Evolutionary conservation across 345 rosid species (phyloP).

Genomic region (Eucalyptus regnans): DNA sequence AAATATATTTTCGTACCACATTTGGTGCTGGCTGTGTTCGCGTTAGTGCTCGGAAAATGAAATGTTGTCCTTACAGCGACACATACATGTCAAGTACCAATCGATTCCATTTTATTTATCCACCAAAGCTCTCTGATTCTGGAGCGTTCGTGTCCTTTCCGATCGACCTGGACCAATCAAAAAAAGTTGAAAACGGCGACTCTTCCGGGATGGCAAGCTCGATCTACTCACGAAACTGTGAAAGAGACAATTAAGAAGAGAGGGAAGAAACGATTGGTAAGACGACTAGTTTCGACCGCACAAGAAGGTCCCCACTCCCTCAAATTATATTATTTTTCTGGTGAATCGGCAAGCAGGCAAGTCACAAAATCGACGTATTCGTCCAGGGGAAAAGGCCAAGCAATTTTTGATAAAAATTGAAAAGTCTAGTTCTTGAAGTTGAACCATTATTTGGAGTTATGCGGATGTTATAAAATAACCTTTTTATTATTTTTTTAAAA

Average conservation of each 20-base stretch:
- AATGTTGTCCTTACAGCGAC: background rate
- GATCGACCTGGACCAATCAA: background rate
- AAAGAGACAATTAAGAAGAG: background rate
- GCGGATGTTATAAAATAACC: background rate
- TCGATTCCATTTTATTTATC: background rate
- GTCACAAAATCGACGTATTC: background rate
- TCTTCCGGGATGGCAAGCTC: background rate
- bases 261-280: background rate
- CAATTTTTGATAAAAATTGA: background rate
- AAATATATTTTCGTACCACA: background rate
- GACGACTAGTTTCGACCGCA: background rate
- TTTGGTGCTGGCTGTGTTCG: background rate
- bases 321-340: background rate
- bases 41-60: background rate
- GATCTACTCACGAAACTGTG: background rate
- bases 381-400: background rate
- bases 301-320: background rate
- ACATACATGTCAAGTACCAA: background rate
- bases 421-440: background rate
- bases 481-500: background rate
- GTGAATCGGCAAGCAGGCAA: background rate
- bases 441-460: background rate
- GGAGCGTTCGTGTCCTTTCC: background rate
- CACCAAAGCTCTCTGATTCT: background rate
- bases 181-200: background rate